Conservation (phyloP, 805 yeast species). For the Scheffersomyces stipitis region DNA sequence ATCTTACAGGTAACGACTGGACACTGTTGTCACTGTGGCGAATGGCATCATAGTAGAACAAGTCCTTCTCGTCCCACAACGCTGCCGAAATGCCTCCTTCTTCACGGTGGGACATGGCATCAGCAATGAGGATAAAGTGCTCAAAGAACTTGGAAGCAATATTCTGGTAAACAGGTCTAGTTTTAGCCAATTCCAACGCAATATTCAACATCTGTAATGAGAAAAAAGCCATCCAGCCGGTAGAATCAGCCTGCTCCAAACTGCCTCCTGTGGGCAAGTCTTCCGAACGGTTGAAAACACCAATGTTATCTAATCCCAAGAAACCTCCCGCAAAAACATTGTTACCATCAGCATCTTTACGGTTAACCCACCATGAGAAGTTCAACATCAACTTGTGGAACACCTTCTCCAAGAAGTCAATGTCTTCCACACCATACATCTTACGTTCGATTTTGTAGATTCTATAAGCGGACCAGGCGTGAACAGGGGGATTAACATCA, state of each 20-base stretch:
- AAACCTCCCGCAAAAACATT: slow-evolving; percentile 94
- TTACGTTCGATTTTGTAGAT: slow-evolving; percentile 85
- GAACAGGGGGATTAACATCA: slow-evolving; percentile 97
- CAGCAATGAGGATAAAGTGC: slow-evolving; percentile 87
- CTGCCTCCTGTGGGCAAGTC: slow-evolving; percentile 90
- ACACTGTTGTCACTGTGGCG: slow-evolving; percentile 70
- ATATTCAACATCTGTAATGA: slow-evolving; percentile 88
- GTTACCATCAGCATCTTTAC: slow-evolving; percentile 83
- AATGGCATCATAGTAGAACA: slow-evolving; percentile 88
- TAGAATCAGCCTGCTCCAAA: slow-evolving; percentile 90
- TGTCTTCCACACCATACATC: slow-evolving; percentile 77
- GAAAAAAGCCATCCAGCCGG: slow-evolving; percentile 98
- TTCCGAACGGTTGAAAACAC: slow-evolving; percentile 89
- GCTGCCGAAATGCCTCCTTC: slow-evolving; percentile 49
- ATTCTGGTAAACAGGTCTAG: slow-evolving; percentile 84
- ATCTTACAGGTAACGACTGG: slow-evolving; percentile 77
- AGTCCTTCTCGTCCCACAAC: slow-evolving; percentile 86
- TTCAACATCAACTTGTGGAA: slow-evolving; percentile 87
- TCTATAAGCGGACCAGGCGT: slow-evolving; percentile 92
- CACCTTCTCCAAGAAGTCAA: slow-evolving; percentile 83
- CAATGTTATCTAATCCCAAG: slow-evolving; percentile 89
- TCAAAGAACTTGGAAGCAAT: slow-evolving; percentile 93
- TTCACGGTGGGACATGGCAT: slow-evolving; percentile 78
- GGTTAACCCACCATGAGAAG: slow-evolving; percentile 97
- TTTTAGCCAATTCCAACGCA: slow-evolving; percentile 84